A percentile compares a stretch with the other conserved stretches of the same genome.
Evolutionary conservation across 495 filamentous ascomycete genomes (phyloP).

Genomic region (Tuber magnatum): DNA sequence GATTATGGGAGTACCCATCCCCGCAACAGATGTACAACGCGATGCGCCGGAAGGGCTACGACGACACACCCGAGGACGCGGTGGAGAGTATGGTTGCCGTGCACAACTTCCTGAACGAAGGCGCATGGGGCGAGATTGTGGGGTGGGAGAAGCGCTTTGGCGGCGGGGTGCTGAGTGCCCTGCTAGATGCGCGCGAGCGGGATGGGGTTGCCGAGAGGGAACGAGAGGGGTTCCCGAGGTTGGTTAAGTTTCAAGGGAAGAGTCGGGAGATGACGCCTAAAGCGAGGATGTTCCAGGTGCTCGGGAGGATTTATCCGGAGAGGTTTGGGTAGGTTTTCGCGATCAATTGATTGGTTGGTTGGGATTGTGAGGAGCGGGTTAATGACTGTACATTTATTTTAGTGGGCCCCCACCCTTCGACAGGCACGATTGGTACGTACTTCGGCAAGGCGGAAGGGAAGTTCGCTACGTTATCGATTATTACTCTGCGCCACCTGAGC

Average conservation of each 20-base stretch:
- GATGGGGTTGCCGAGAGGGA: conserved; percentile 44
- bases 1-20: conserved; percentile 95
- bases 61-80: conserved; percentile 81
- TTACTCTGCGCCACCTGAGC: conserved; percentile 79
- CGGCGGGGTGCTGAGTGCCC: conserved; percentile 42
- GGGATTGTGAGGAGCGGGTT: conserved; percentile 6
- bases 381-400: conserved; percentile 10
- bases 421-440: conserved; percentile 93
- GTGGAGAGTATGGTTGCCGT: conserved; percentile 97
- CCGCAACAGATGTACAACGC: conserved; percentile 99
- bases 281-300: conserved; percentile 66
- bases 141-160: conserved; percentile 84
- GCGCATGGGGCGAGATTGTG: conserved; percentile 88
- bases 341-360: not conserved
- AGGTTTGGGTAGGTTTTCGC: conserved; percentile 58
- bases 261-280: conserved; percentile 87
- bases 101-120: conserved; percentile 97
- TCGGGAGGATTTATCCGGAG: conserved; percentile 70
- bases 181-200: conserved; percentile 42
- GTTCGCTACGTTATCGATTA: conserved; percentile 97
- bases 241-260: conserved; percentile 79
- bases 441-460: conserved; percentile 57
- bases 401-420: conserved; percentile 87
- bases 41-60: conserved; percentile 88
- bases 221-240: conserved; percentile 49